Base-by-base conservation (phyloP, 306 rosid species). In the Acacia melanoxylon region DNA sequence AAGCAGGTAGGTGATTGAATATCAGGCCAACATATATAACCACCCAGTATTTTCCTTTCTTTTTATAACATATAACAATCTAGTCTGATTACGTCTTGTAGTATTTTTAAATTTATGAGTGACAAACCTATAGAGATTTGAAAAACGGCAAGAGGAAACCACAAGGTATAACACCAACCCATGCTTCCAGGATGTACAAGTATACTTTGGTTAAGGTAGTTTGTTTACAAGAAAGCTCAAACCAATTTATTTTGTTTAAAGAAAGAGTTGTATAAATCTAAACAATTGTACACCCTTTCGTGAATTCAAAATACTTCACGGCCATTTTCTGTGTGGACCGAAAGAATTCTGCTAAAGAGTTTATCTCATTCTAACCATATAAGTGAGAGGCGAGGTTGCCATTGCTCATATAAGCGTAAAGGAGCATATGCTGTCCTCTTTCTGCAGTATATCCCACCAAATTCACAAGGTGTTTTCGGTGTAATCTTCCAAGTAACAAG, bases 351-450 rank as follows among this genome's bases (percentile, higher is more conserved):
- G n/a, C n/a, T n/a, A n/a, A n/a, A n/a, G n/a, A n/a, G n/a, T n/a
- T n/a, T n/a, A n/a, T n/a, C n/a, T n/a, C n/a, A n/a, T n/a, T 29
- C 31, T 29, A 29, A 29, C 31, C 59, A 83, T 93, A 88, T 66
- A 93, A 89, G 85, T 91, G 97, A 85, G 98, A 95, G 68, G 97
- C 94, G 83, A 95, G 93, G 76, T 91, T 95, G n/a, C n/a, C n/a
- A n/a, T n/a, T n/a, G n/a, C n/a, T n/a, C n/a, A n/a, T n/a, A n/a
- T n/a, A n/a, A n/a, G n/a, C n/a, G n/a, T n/a, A n/a, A n/a, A n/a
- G n/a, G n/a, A n/a, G n/a, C n/a, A n/a, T n/a, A n/a, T n/a, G n/a
- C 20, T 86, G 91, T 81, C 92, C 90, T 76, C 86, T 92, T 79
- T 93, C 99, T 61, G 93, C 97, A 85, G 93, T 92, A 85, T 91